Percentiles rank a stretch among this genome's conserved stretches.
phyloP scores from a whole-genome alignment of 169 alveolate species.

The Plasmodium vinckei region DNA sequence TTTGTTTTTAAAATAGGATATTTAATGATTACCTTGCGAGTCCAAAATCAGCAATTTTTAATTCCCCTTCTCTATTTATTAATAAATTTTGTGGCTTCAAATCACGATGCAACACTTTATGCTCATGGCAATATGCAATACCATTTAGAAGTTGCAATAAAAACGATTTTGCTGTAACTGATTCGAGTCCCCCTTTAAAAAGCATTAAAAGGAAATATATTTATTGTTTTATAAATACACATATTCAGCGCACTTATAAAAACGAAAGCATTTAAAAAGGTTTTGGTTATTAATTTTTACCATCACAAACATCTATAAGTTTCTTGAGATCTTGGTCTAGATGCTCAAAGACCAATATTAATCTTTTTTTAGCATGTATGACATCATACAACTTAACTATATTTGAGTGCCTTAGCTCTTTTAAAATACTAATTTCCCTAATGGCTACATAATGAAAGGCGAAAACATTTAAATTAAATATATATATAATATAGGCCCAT shows the following conservation, averaged over 20 bases:
- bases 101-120: conserved; percentile 99
- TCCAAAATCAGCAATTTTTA: conserved; percentile 99
- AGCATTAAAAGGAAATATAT: not conserved
- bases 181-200: conserved; percentile 89
- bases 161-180: conserved; percentile 92
- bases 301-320: conserved; percentile 94
- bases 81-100: conserved; percentile 99
- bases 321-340: conserved; percentile 98
- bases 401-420: conserved; percentile 98
- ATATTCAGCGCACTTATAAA: too few species aligned
- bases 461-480: not conserved
- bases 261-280: not conserved
- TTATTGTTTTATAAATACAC: not conserved
- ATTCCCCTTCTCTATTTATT: conserved; percentile 92
- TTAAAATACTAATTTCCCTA: conserved; percentile 97
- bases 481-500: conserved; percentile 20
- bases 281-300: conserved; percentile 47
- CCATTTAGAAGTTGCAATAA: conserved; percentile 97
- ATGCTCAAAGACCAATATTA: conserved; percentile 98
- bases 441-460: conserved; percentile 95
- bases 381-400: conserved; percentile 98
- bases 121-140: conserved; percentile 97
- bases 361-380: conserved; percentile 96
- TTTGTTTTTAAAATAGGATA: too few species aligned
- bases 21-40: conserved; percentile 89